These are phyloP conservation scores for Ustilago vetiveriae DNA, from an alignment of 1,284 basidiomycete genomes.

Conservation along the genomic window DNA sequence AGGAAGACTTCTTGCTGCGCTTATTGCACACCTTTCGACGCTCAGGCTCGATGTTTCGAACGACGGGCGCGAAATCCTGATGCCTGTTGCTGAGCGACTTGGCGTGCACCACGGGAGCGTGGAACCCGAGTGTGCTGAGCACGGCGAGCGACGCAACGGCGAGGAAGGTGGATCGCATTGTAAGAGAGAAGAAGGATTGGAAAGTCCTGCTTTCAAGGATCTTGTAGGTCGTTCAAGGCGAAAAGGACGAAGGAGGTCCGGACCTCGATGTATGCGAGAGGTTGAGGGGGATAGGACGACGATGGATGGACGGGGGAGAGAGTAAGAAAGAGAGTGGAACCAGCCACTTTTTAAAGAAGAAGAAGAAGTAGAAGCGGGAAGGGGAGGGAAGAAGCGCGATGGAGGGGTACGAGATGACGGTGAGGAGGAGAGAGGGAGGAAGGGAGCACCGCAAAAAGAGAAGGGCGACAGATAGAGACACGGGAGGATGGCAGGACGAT, in stretches of 20 bases:
- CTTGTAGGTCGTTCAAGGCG: no score
- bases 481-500: not conserved
- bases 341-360: no score
- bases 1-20: conserved; percentile 9
- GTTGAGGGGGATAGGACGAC: no score
- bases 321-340: not conserved
- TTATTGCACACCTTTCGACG: conserved; percentile 21
- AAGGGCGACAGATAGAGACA: no score
- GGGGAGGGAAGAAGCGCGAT: not conserved
- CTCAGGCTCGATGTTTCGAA: conserved; percentile 1
- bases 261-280: no score
- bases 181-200: not conserved
- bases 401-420: no score
- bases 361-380: not conserved
- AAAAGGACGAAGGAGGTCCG: not conserved
- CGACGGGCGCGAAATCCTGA: conserved; percentile 6
- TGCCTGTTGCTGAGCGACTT: conserved; percentile 47
- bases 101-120: conserved; percentile 27
- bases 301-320: no score
- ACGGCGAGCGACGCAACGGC: conserved; percentile 36
- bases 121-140: conserved; percentile 30
- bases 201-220: conserved; percentile 17
- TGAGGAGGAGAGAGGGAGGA: no score
- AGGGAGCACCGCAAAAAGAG: no score
- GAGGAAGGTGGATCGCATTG: conserved; percentile 31